A percentile compares a stretch with the other conserved stretches of the same genome.
These are phyloP conservation scores for Trichoderma parareesei DNA, from an alignment of 495 filamentous ascomycete species.

Conservation along the genomic window DNA sequence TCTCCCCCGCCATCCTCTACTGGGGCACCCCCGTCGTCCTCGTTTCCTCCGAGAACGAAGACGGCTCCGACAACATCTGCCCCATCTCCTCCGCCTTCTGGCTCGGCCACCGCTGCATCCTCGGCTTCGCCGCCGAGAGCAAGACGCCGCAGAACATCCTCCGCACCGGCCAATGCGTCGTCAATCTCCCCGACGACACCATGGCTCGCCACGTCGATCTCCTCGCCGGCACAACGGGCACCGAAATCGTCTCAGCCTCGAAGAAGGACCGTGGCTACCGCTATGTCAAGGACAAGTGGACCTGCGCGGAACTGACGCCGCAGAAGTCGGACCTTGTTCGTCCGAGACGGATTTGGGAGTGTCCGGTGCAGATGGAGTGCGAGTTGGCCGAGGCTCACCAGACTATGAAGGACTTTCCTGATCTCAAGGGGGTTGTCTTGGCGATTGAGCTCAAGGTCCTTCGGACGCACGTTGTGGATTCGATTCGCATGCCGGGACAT, in stretches of 20 bases:
- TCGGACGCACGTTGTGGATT: constrained; percentile 21
- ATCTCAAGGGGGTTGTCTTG: constrained; percentile 18
- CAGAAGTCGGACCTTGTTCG: constrained; percentile 25
- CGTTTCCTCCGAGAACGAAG: constrained; percentile 35
- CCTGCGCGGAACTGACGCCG: constrained; percentile 26
- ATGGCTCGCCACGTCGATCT: constrained; percentile 32
- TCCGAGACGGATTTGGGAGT: constrained; percentile 28
- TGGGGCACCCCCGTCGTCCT: constrained; percentile 39
- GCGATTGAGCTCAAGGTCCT: constrained; percentile 29
- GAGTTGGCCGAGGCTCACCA: constrained; percentile 25
- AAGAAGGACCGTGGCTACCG: constrained; percentile 24
- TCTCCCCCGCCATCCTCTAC: constrained; percentile 40
- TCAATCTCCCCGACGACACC: constrained; percentile 33
- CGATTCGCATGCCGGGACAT: constrained; percentile 25
- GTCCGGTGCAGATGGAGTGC: constrained; percentile 36
- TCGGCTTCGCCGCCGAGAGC: constrained; percentile 30
- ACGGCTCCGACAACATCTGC: constrained; percentile 33
- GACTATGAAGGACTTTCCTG: constrained; percentile 26
- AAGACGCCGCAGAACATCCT: constrained; percentile 36
- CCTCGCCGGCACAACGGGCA: constrained; percentile 34
- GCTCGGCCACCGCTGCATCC: constrained; percentile 37
- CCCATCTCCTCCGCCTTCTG: constrained; percentile 42
- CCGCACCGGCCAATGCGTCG: constrained; percentile 36
- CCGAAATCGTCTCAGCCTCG: constrained; percentile 20
- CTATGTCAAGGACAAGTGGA: constrained; percentile 37